These are phyloP conservation scores for Exidia glandulosa DNA, from an alignment of 768 basidiomycete species.

Conservation along the genomic window DNA sequence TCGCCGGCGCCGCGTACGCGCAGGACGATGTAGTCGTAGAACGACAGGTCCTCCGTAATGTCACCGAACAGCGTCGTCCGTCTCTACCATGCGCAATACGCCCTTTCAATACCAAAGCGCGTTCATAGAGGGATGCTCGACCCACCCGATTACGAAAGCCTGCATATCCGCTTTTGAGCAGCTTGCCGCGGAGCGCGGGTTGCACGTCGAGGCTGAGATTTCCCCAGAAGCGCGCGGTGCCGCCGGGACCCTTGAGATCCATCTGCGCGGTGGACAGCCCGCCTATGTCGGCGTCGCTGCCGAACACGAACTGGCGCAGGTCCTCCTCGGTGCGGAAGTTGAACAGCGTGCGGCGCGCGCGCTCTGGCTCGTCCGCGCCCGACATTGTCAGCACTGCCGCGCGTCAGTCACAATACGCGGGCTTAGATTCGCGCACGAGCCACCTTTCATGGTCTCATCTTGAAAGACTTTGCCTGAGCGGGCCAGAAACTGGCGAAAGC, in stretches of 20 bases:
- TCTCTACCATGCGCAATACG: conserved; percentile 35
- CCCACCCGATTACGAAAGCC: conserved; percentile 78
- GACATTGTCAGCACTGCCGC: conserved; percentile 62
- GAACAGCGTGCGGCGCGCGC: background rate
- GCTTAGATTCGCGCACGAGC: too few relatives aligned
- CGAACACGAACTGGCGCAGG: conserved; percentile 54
- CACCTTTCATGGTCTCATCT: background rate
- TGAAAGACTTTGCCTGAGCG: background rate
- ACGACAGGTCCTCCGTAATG: conserved; percentile 70
- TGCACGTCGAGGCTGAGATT: conserved; percentile 62
- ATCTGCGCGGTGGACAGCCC: conserved; percentile 66
- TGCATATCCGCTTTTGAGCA: conserved; percentile 72
- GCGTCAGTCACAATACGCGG: too few relatives aligned
- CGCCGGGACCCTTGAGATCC: conserved; percentile 33
- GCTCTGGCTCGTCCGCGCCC: conserved; percentile 38
- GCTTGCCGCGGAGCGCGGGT: conserved; percentile 48
- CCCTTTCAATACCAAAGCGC: background rate
- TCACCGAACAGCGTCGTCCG: conserved; percentile 83
- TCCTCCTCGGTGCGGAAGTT: conserved; percentile 47
- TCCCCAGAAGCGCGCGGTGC: conserved; percentile 65
- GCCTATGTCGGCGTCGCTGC: conserved; percentile 84
- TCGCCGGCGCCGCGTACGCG: conserved; percentile 71
- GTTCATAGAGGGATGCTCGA: background rate
- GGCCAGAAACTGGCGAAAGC: background rate
- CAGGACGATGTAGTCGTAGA: conserved; percentile 70